Base-by-base conservation (phyloP, 164 flowering plant genomes). In the Kingdonia uniflora region DNA sequence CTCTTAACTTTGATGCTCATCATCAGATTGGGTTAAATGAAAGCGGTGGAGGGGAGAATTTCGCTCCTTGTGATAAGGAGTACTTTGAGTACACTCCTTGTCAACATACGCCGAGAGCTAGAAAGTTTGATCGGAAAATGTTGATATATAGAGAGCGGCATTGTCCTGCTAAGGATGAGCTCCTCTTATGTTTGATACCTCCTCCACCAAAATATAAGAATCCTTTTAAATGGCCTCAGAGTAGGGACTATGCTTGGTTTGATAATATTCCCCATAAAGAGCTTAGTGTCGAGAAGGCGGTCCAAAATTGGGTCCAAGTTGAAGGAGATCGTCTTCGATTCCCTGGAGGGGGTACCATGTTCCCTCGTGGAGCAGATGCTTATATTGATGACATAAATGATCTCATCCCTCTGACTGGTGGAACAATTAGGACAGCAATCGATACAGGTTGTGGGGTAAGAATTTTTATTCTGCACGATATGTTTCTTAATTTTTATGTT, bases 261-360 rank as follows among this genome's bases (percentile, higher is more conserved):
- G 82, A 73, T 46, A 92, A 92, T 46, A 88, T 92, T 17, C 99
- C 99, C 10, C 99, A 92, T 42, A 84, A 67, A 52, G 95, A 92
- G 69, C 94, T 92, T 26, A 88, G 95, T 58, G 75, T 92, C 54
- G 99, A 92, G 71, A 92, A 92, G 69, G 99, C 99, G 7, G 65
- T 79, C 49, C 99, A 92, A 80, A 92, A 92, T 20, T 92, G 96
- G 99, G 75, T 92, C 51, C 96, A 86, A 61, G 91, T 92, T 1
- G 94, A 92, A 54, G 99, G 99, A 17, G 82, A 92, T 14, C 74
- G 94, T 2, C 84, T 92, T 50, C 61, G 81, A 53, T 92, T 92
- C 58, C 99, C 97, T 0, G 97, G 99, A 0, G 99, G 99, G 33
- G 99, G 97, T 38, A 92, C 99, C 54, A 88, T 86, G 95, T 92